Conservation (phyloP, 345 rosid species). For the Camelina laxa region DNA sequence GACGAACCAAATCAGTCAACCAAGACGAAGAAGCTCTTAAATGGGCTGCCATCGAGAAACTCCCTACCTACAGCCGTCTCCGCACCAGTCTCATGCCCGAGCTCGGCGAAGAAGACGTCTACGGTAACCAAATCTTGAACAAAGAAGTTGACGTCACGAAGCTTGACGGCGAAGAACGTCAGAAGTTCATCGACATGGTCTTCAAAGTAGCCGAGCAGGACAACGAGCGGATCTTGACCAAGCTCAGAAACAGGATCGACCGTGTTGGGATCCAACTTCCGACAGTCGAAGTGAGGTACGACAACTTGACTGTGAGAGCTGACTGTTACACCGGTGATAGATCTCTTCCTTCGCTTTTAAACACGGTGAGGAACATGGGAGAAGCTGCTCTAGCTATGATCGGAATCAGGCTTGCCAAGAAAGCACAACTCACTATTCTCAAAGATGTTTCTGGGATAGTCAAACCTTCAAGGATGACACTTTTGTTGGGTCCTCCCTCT, state of each 20-base stretch:
- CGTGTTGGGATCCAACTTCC: conserved; percentile 82
- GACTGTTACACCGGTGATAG: conserved; percentile 71
- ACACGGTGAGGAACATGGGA: conserved; percentile 60
- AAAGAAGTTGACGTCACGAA: conserved; percentile 76
- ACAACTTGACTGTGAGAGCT: conserved; percentile 62
- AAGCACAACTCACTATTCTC: conserved; percentile 67
- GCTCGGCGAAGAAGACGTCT: conserved; percentile 48
- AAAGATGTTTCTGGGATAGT: conserved; percentile 68
- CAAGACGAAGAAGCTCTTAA: conserved; percentile 92
- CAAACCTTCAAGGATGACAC: conserved; percentile 80
- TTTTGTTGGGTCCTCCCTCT: conserved; percentile 81
- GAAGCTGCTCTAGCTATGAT: conserved; percentile 61
- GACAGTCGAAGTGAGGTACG: conserved; percentile 71
- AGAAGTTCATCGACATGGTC: conserved; percentile 71
- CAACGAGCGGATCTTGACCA: conserved; percentile 73
- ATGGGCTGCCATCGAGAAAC: conserved; percentile 95
- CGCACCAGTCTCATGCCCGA: conserved; percentile 76
- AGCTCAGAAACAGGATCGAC: conserved; percentile 75
- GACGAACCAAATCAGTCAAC: conserved; percentile 55
- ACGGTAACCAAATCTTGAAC: conserved; percentile 43
- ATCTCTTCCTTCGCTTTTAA: conserved; percentile 76
- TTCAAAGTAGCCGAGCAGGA: conserved; percentile 89
- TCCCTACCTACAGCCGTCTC: conserved; percentile 82
- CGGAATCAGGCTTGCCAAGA: conserved; percentile 63
- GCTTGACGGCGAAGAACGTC: conserved; percentile 66